Percentiles rank a stretch among this genome's conserved stretches.
Evolutionary conservation across 305 asterid genomes (phyloP).

Genomic region (Andrographis paniculata): DNA sequence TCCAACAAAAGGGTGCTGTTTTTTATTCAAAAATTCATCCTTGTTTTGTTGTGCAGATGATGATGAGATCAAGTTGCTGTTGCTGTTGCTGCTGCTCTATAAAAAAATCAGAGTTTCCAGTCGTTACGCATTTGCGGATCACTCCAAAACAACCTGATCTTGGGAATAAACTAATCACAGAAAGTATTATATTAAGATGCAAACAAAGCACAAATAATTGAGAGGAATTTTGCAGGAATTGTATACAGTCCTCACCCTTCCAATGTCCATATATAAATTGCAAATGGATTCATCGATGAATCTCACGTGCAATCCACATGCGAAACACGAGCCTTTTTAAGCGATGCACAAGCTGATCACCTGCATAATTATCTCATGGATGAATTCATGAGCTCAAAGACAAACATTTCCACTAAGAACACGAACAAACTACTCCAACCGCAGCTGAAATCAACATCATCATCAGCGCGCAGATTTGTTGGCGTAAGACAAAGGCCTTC

Average conservation of each 20-base stretch:
- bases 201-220: conserved; percentile 1
- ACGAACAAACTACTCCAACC: conserved; percentile 25
- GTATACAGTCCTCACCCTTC: neutral
- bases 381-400: conserved; percentile 28
- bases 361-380: conserved; percentile 29
- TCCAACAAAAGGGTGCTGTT: neutral
- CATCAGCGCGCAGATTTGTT: conserved; percentile 42
- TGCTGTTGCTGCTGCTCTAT: conserved; percentile 11
- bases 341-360: neutral
- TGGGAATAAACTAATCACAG: neutral
- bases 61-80: conserved; percentile 12
- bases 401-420: conserved; percentile 19
- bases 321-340: conserved; percentile 13
- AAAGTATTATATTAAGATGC: neutral
- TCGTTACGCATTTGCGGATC: conserved; percentile 19
- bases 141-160: neutral
- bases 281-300: neutral
- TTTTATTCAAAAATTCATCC: conserved; percentile 7
- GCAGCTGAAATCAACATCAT: conserved; percentile 15
- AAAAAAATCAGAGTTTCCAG: conserved; percentile 28
- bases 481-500: conserved; percentile 87
- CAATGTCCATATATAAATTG: conserved; percentile 24
- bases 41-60: conserved; percentile 19
- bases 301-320: conserved; percentile 19
- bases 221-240: neutral